phyloP scores from a whole-genome alignment of 176 grass and related monocot species.

The Aechmea fasciata region DNA sequence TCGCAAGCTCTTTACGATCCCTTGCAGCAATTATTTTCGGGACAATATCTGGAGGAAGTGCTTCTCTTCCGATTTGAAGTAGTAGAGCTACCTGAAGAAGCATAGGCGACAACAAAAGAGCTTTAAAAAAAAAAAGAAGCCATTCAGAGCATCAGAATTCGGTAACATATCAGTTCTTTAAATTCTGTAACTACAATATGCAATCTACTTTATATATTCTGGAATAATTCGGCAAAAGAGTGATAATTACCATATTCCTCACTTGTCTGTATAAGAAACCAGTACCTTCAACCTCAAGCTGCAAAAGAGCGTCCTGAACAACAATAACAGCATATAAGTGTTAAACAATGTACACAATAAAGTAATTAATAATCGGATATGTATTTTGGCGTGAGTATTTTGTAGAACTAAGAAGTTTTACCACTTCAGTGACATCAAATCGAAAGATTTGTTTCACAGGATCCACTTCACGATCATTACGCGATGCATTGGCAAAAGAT shows the following conservation, averaged over 20 bases:
- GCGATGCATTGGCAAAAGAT: slow-evolving; percentile 77
- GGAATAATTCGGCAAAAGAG: background rate
- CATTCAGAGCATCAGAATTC: too few relatives aligned
- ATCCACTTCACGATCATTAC: slow-evolving; percentile 49
- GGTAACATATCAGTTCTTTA: too few relatives aligned
- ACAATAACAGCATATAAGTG: slow-evolving; percentile 1
- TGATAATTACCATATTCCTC: slow-evolving; percentile 80
- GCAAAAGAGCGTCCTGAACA: slow-evolving; percentile 62
- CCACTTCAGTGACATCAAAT: slow-evolving; percentile 72
- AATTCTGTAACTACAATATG: background rate
- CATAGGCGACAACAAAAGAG: background rate
- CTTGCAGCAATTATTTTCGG: slow-evolving; percentile 45
- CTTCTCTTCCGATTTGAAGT: slow-evolving; percentile 84
- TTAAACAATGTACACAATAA: background rate
- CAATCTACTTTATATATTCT: background rate
- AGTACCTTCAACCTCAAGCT: slow-evolving; percentile 84
- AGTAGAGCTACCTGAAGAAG: slow-evolving; percentile 66
- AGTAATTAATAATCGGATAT: background rate
- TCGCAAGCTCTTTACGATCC: slow-evolving; percentile 75
- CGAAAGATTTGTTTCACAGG: slow-evolving; percentile 70
- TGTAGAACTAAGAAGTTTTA: slow-evolving; percentile 10
- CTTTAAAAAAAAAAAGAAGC: background rate
- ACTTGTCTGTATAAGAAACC: slow-evolving; percentile 98
- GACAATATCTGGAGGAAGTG: slow-evolving; percentile 52
- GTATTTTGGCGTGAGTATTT: background rate